Percentiles rank a stretch among this genome's conserved stretches.
Evolutionary conservation across 176 grass and related monocot genomes (phyloP).

Genomic region (Aegilops bicornis): DNA sequence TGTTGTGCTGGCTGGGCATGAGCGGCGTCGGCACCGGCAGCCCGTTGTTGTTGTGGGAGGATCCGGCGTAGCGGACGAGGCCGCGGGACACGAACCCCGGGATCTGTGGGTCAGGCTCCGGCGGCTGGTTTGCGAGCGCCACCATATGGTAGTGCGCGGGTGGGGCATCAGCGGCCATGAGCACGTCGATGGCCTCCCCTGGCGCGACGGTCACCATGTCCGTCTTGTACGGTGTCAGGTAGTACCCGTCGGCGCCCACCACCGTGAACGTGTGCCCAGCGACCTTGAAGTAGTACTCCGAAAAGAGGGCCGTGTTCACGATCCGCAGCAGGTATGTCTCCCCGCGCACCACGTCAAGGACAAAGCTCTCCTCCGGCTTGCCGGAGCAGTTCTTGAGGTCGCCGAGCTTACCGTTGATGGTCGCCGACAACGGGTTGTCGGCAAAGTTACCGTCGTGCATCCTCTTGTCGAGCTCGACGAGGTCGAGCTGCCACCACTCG

Average conservation of each 20-base stretch:
- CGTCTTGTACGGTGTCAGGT: constrained; percentile 50
- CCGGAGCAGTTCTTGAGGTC: constrained; percentile 45
- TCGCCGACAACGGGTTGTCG: constrained; percentile 35
- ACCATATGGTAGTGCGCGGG: constrained; percentile 34
- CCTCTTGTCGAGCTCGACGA: not conserved
- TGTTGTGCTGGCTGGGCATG: constrained; percentile 41
- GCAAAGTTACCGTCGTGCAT: constrained; percentile 26
- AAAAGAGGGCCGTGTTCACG: constrained; percentile 39
- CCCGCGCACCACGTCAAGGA: constrained; percentile 35
- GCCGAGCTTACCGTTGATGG: constrained; percentile 55
- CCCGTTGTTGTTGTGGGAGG: constrained; percentile 2
- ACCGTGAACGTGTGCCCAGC: constrained; percentile 47
- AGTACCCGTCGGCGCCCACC: constrained; percentile 45
- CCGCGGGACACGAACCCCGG: constrained; percentile 14
- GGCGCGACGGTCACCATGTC: constrained; percentile 44
- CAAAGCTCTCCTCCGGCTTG: constrained; percentile 29
- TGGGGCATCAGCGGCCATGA: constrained; percentile 38
- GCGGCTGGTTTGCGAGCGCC: constrained; percentile 25
- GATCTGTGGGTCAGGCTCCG: constrained; percentile 25
- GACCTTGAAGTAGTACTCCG: constrained; percentile 7
- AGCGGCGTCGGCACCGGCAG: constrained; percentile 22
- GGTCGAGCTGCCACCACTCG: constrained; percentile 30
- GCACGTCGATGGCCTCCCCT: constrained; percentile 47
- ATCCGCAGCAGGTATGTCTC: constrained; percentile 52
- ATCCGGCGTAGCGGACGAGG: constrained; percentile 26